Evolutionary conservation across 208 protist genomes (phyloP).

Genomic region (Leishmania guyanensis): DNA sequence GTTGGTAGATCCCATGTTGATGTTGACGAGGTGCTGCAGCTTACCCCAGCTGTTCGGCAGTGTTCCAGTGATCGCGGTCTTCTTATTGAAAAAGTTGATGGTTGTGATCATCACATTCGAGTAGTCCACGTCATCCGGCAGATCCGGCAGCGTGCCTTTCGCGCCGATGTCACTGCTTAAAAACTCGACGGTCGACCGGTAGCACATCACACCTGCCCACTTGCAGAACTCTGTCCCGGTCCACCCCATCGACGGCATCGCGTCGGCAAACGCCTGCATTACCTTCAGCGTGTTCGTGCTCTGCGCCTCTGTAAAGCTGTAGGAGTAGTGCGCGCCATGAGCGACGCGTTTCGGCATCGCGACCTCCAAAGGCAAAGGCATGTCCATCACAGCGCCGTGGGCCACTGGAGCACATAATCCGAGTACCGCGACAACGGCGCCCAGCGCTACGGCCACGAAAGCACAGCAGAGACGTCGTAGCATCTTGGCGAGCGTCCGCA

Average conservation of each 20-base stretch:
- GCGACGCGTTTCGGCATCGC: neutral
- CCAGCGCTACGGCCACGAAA: neutral
- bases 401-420: neutral
- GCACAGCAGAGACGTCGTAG: neutral
- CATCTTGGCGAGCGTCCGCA: neutral
- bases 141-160: constrained; percentile 8
- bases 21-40: neutral
- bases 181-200: neutral
- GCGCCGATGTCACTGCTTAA: neutral
- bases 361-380: neutral
- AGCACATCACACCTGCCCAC: neutral
- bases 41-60: constrained; percentile 5
- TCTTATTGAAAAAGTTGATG: neutral
- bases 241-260: constrained; percentile 13
- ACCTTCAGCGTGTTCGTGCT: neutral
- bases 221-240: constrained; percentile 5
- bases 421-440: neutral
- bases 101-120: constrained; percentile 6
- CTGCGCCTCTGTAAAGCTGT: neutral
- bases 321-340: neutral
- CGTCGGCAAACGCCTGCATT: constrained; percentile 7
- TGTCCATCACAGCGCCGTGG: neutral
- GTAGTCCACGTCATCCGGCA: constrained; percentile 12
- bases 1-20: neutral
- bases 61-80: neutral